A percentile compares a stretch with the other conserved stretches of the same genome.
Evolutionary conservation across 176 grass and related monocot species (phyloP).

Genomic region (Triticum timopheevii): DNA sequence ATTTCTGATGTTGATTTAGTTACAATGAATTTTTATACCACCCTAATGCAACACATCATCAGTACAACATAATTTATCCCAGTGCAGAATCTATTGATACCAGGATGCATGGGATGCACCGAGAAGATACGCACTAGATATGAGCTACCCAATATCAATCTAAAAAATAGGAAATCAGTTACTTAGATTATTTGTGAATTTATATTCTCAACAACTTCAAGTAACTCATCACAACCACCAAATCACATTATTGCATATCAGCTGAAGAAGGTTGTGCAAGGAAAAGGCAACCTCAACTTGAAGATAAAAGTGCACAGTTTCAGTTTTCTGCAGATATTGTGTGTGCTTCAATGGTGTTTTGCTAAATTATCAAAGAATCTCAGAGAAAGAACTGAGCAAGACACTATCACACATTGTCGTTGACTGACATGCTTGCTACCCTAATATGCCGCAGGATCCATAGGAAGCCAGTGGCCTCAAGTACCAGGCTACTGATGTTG

Average conservation of each 20-base stretch:
- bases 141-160: not conserved
- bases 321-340: conserved; percentile 7
- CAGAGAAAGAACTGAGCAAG: not conserved
- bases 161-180: not conserved
- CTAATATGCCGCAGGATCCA: not conserved
- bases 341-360: not conserved
- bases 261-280: not conserved
- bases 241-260: conserved; percentile 5
- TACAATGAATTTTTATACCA: not conserved
- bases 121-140: not conserved
- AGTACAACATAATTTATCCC: not conserved
- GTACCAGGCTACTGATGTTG: not conserved
- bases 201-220: not conserved
- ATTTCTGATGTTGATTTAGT: not conserved
- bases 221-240: conserved; percentile 1
- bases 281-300: not conserved
- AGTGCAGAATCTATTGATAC: not conserved
- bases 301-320: conserved; percentile 9
- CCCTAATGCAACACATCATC: not conserved
- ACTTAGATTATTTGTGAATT: not conserved
- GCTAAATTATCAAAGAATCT: not conserved
- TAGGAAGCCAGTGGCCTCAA: not conserved
- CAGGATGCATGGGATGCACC: not conserved
- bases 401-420: too few species aligned
- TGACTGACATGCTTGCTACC: not conserved